phyloP scores from a whole-genome alignment of 2,329 filamentous ascomycete genomes.

The Blumeria hordei region DNA sequence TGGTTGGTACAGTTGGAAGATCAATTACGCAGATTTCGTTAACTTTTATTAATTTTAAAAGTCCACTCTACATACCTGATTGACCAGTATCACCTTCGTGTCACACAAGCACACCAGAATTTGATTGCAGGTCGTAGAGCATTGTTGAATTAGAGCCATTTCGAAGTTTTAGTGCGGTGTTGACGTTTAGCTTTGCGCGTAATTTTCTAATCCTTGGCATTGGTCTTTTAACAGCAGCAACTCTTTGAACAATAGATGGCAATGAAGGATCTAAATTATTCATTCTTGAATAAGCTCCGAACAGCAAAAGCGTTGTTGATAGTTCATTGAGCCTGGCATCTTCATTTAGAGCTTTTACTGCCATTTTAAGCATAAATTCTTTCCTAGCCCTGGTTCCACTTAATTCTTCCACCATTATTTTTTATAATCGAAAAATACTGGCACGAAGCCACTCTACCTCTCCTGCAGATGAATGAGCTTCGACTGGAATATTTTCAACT shows the following conservation, averaged over 20 bases:
- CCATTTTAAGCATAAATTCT: background rate
- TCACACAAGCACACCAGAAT: constrained; percentile 2
- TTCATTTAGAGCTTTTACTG: background rate
- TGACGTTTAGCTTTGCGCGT: background rate
- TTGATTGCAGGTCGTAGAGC: constrained; percentile 2
- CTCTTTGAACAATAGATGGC: background rate
- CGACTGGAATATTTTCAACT: background rate
- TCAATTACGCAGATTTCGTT: constrained; percentile 2
- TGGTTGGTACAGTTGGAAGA: background rate
- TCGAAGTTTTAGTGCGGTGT: background rate
- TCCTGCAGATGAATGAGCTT: background rate
- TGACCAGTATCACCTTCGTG: constrained; percentile 1
- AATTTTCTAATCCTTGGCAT: constrained; percentile 1
- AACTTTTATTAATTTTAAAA: background rate
- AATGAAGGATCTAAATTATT: background rate
- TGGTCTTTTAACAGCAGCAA: background rate
- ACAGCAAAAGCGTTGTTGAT: background rate
- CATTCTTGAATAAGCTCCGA: background rate
- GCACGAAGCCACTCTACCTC: constrained; percentile 2
- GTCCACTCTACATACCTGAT: background rate
- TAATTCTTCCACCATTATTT: constrained; percentile 2
- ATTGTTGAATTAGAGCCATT: background rate
- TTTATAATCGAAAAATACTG: background rate
- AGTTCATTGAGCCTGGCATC: background rate
- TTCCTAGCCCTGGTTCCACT: background rate